Base-by-base conservation (phyloP, 176 grass and related monocot species). In the Typha latifolia region DNA sequence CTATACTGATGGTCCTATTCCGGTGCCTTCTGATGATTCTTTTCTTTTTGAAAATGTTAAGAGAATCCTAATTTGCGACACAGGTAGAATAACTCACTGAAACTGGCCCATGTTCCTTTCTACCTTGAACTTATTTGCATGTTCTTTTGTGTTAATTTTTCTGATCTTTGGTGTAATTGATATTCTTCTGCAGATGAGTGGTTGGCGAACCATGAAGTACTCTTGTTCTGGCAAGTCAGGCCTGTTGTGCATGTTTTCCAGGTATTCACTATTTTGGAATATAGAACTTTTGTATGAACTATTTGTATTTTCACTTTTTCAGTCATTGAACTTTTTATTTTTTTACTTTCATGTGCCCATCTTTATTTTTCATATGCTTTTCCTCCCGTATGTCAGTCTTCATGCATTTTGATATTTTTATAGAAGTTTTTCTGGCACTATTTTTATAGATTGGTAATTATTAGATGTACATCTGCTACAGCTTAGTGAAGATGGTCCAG, bases 151-250 rank as follows among this genome's bases (percentile, higher is more conserved):
- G 16, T 59, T 59, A 59, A 14, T 59, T 19, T 59, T 59, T 5
- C 16, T 76, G 24, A 55, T 67, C 77, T 82, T 63, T 63, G 55
- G 74, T 23, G 18, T 73, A 57, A 67, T 56, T 3, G 5, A 49
- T 75, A 43, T 66, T 76, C 72, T 73, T 34, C 23, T 61, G 49
- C 64, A 93, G 94, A 90, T 71, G 94, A 90, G 56, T 90, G 78
- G 83, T 24, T 77, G 70, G 83, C 82, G 18, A 93, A 85, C 57
- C 73, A 93, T 67, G 82, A 90, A 68, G 81, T 99, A 71, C 75
- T 99, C 62, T 80, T 99, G 43, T 99, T 99, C 75, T 99, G 94
- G 94, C 94, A 99, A 99, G 89, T 93, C 49, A 99, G 81, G 67
- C 89, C 89, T 74, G 74, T 79, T 26, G 89, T 99, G 14, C 83